Conservation (phyloP, 352 stramenopile species). For the Phytophthora multivora region DNA sequence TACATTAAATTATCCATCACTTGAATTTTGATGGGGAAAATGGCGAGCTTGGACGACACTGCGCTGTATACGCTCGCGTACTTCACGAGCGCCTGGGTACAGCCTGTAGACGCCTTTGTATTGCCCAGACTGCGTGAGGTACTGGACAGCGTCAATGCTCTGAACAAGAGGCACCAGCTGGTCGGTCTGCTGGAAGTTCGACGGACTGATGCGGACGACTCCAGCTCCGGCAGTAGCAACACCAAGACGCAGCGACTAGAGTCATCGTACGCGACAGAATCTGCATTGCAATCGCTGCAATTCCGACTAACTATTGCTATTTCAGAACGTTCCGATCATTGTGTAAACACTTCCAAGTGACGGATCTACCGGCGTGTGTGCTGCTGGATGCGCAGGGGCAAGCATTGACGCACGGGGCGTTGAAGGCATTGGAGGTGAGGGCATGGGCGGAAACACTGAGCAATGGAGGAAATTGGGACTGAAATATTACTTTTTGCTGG, state of each 20-base stretch:
- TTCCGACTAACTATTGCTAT: not conserved
- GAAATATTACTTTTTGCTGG: not conserved
- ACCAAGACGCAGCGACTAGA: conserved; percentile 27
- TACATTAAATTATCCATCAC: conserved; percentile 9
- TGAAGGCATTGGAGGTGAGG: conserved; percentile 20
- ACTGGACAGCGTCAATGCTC: conserved; percentile 13
- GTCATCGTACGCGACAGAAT: conserved; percentile 18
- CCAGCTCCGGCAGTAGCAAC: not conserved
- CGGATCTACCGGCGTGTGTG: conserved; percentile 40
- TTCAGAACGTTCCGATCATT: conserved; percentile 41
- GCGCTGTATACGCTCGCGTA: conserved; percentile 50
- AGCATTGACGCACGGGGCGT: conserved; percentile 11
- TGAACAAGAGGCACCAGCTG: conserved; percentile 5
- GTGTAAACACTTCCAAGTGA: conserved; percentile 52
- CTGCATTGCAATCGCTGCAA: not conserved
- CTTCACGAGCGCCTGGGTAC: conserved; percentile 54
- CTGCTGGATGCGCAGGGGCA: conserved; percentile 34
- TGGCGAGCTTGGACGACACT: conserved; percentile 22
- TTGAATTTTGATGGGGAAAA: not conserved
- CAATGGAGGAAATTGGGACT: not conserved
- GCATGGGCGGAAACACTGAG: not conserved
- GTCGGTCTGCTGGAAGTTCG: conserved; percentile 37
- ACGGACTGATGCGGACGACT: not conserved
- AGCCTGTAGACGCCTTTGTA: conserved; percentile 37
- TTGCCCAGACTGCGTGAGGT: conserved; percentile 23